These are phyloP conservation scores for Sclerotinia spermophila DNA, from an alignment of 2,329 filamentous ascomycete species.

Conservation along the genomic window DNA sequence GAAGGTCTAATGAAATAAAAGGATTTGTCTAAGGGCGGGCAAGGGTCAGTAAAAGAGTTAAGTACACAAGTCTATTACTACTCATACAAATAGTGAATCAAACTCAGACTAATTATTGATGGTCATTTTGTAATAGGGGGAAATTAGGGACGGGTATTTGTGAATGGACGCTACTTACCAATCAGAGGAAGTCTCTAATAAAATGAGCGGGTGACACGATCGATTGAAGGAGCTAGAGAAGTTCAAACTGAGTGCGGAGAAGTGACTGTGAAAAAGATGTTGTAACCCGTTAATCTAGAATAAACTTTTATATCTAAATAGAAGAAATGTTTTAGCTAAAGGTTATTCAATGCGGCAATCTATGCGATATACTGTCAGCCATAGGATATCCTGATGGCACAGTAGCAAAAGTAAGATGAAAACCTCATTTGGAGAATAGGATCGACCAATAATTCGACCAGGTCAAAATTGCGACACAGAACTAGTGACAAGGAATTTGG, in stretches of 20 bases:
- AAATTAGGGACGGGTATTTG: not conserved
- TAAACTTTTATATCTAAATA: not conserved
- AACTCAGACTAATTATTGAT: not conserved
- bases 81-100: not conserved
- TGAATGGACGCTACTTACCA: not conserved
- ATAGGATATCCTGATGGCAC: not conserved
- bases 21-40: not conserved
- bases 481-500: too few relatives aligned
- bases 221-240: not conserved
- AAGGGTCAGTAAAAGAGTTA: not conserved
- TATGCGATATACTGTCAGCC: not conserved
- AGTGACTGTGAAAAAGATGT: not conserved
- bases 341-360: not conserved
- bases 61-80: not conserved
- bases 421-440: not conserved
- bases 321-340: not conserved
- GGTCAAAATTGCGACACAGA: not conserved
- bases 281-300: not conserved
- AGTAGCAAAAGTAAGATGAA: not conserved
- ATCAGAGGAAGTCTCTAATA: not conserved
- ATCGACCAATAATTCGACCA: too few relatives aligned
- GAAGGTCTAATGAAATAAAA: not conserved
- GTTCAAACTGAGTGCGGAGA: not conserved
- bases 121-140: fast-evolving
- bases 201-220: not conserved